Base-by-base conservation (phyloP, 306 rosid genomes). In the Sechiopsis laciniata region DNA sequence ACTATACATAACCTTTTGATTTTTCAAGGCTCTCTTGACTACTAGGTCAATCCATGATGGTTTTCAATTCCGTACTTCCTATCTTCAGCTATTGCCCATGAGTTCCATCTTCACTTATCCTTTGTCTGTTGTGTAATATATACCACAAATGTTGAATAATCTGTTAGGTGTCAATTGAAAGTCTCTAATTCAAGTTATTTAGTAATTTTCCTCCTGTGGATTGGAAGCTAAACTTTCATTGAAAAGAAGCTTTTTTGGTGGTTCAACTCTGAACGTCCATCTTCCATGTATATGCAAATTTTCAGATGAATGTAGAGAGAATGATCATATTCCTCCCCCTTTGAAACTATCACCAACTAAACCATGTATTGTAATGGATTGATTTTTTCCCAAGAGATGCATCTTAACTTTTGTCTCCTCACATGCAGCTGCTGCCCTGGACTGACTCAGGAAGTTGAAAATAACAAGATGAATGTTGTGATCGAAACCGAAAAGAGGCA, bases 401-500 rank as follows among this genome's bases (percentile, higher is more conserved):
- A 65, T 37, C 71, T 65, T 65, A 35, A 42, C 46, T 67, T 20
- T 17, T 46, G 13, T 40, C 21, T 67, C 17, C 14, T 20, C 54
- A 21, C 0, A 19, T 50, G 58, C 45, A 48, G 73, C 73, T 22
- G 73, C 73, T 8, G 11, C 74, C 64, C 84, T 17, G 86, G 85
- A 57, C 40, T 59, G 70, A 85, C 92, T 53, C 77, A 85, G 69
- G 80, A 86, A 82, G 87, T 79, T 72, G 75, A 65, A 54, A 87
- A 77, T 46, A 81, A 15, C 55, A 83, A 81, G 78, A 66, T 76
- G 58, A 80, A 76, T 80, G 74, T 75, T 46, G 69, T 75, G 60
- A 69, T 76, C 17, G 85, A 83, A 77, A 80, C 84, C 24, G 83
- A 86, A 74, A 76, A 82, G 48, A 83, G 77, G 8, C 54, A 74